These are phyloP conservation scores for Acorus calamus DNA, from an alignment of 106 monocot species.

Conservation along the genomic window DNA sequence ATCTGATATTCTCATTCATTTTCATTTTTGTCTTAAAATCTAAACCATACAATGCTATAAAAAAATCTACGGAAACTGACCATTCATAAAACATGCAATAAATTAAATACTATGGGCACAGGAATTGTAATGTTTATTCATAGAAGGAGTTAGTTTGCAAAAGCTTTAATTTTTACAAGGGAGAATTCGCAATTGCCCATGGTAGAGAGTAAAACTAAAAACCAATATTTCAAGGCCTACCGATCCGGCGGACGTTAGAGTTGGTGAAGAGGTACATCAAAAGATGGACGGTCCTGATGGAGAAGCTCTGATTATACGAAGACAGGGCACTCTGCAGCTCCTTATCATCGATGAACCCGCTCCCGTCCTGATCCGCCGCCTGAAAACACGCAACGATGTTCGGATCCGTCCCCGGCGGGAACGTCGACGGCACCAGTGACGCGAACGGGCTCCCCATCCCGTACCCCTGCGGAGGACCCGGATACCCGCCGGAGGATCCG, in stretches of 20 bases:
- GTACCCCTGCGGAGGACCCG: neutral
- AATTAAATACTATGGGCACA: no score
- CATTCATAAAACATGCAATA: no score
- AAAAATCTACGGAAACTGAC: no score
- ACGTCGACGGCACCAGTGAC: constrained; percentile 64
- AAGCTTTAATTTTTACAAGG: no score
- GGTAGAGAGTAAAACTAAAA: no score
- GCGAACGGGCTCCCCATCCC: constrained; percentile 31
- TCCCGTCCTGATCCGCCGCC: constrained; percentile 78
- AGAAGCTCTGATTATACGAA: constrained; percentile 78
- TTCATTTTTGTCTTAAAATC: no score
- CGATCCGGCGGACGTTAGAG: constrained; percentile 79
- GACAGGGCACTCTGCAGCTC: constrained; percentile 84
- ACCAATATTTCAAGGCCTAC: constrained; percentile 18
- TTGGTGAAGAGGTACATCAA: constrained; percentile 94
- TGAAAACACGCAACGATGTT: constrained; percentile 84
- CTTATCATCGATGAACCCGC: constrained; percentile 89
- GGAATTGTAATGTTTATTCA: no score
- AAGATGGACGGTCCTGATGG: constrained; percentile 84
- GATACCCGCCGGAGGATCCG: neutral
- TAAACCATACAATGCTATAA: no score
- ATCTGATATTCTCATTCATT: no score
- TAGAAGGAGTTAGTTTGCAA: no score
- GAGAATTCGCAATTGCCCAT: no score
- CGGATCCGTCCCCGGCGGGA: constrained; percentile 91